Evolutionary conservation across 768 basidiomycete species (phyloP).

Genomic region (Brasilioporus rufonigricans): DNA sequence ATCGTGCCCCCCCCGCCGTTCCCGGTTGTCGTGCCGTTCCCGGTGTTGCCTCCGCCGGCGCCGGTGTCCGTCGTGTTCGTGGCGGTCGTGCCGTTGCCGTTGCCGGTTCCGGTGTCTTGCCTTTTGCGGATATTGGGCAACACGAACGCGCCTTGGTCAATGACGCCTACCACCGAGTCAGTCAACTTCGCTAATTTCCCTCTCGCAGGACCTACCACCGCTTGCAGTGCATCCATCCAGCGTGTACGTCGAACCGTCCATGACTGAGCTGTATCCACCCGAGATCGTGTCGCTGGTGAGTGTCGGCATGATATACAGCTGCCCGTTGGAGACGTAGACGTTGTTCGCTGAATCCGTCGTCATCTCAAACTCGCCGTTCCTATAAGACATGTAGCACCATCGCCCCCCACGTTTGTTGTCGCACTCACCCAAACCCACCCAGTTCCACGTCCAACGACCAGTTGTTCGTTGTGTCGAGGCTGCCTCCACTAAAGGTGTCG

Average conservation of each 20-base stretch:
- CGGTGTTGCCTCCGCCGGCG: background rate
- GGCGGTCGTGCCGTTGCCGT: background rate
- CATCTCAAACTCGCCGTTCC: constrained; percentile 58
- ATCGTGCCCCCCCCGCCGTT: background rate
- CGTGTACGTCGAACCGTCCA: constrained; percentile 38
- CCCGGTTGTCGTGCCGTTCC: constrained; percentile 6
- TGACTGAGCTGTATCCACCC: constrained; percentile 35
- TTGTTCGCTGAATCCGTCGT: constrained; percentile 41
- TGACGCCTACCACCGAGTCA: constrained; percentile 8
- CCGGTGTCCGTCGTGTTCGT: background rate
- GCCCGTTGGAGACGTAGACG: constrained; percentile 45
- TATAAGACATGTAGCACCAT: constrained; percentile 12
- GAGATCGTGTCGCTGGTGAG: constrained; percentile 49
- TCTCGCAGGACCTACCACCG: constrained; percentile 2
- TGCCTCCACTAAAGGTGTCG: constrained; percentile 43
- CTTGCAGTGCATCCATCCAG: constrained; percentile 36
- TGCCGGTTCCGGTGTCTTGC: constrained; percentile 15
- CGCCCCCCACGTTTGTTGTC: background rate
- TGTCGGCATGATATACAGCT: constrained; percentile 59
- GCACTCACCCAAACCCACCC: constrained; percentile 48
- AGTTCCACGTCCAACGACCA: constrained; percentile 53
- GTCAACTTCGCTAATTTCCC: background rate
- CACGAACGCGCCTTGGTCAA: constrained; percentile 26
- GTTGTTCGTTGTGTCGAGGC: constrained; percentile 40
- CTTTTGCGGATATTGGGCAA: constrained; percentile 20